Evolutionary conservation across 176 grass and related monocot genomes (phyloP), one percentile per base, ranked within the genome.

Genomic region (Hordeum marinum): DNA sequence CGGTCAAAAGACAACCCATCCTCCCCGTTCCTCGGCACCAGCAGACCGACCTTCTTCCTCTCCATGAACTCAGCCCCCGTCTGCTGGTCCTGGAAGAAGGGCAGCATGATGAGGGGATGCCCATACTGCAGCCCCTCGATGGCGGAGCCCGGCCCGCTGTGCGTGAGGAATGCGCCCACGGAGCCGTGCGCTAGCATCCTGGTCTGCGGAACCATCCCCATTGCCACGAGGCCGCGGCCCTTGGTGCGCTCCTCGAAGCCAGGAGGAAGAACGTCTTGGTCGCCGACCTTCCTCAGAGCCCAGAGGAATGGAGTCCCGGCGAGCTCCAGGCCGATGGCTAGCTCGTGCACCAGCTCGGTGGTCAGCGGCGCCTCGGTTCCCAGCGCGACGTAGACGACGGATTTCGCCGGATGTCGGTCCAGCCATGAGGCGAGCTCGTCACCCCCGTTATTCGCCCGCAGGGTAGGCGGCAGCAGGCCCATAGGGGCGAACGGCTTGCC

Each of bases 81-180:
- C 64, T 60, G 2, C 14, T 25, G 77, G 60, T 29, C 29, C 2
- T 29, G 29, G 29, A 29, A 25, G 60, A 80, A 31, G 8, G 77
- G 77, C 60, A 65, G 15, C 77, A 80, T 64, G 60, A 80, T 8
- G 1, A 80, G 37, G 6, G 77, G 60, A 13, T 46, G 60, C 24
- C 77, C 77, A 23, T 29, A 64, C 15, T 45, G 60, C 8, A 80
- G 60, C 2, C 60, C 77, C 17, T 80, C 77, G 0, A 80, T 15
- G 4, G 64, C 4, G 18, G 88, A 93, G 14, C 88, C 88, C 88
- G 82, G 85, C 17, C 91, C 91, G 26, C 88, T 90, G 66, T 93
- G 91, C 27, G 91, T 93, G 59, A 93, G 8, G 85, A 90, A 93
- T 5, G 77, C 85, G 11, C 88, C 88, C 17, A 90, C 78, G 10